Percentiles rank a stretch among this genome's conserved stretches.
phyloP scores from a whole-genome alignment of 176 grass and related monocot genomes.

The Aegilops tauschii region DNA sequence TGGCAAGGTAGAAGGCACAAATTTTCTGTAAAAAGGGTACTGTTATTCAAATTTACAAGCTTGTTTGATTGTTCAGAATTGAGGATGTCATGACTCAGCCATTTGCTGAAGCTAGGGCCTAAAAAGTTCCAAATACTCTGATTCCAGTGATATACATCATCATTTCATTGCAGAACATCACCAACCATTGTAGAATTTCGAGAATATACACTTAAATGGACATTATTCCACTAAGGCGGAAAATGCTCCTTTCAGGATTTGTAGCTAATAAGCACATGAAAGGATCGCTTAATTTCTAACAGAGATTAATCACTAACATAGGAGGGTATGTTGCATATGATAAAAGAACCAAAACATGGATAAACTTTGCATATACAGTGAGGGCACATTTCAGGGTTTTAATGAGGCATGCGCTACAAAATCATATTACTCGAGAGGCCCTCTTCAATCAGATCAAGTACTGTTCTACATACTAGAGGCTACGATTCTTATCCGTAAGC shows the following conservation, averaged over 20 bases:
- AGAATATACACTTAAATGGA: neutral
- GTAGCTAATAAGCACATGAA: constrained; percentile 1
- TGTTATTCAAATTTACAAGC: constrained; percentile 20
- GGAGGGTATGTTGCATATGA: neutral
- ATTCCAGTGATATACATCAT: neutral
- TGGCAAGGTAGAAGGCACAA: constrained; percentile 75
- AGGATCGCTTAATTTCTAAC: neutral
- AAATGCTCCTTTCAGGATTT: neutral
- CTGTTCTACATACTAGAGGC: neutral
- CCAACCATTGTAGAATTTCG: neutral
- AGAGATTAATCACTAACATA: neutral
- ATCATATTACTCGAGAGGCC: neutral
- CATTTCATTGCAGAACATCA: neutral
- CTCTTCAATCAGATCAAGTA: neutral
- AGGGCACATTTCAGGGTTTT: neutral
- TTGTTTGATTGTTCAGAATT: constrained; percentile 21
- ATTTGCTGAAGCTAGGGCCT: constrained; percentile 15
- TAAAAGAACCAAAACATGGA: constrained; percentile 9
- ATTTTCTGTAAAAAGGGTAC: constrained; percentile 50
- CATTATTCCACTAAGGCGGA: neutral
- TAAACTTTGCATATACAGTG: neutral
- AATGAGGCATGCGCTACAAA: neutral
- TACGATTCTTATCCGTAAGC: neutral
- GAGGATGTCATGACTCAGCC: neutral
- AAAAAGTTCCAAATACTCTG: constrained; percentile 23